A percentile compares a stretch with the other conserved stretches of the same genome.
Evolutionary conservation across 1,284 basidiomycete genomes (phyloP).

Genomic region (Pseudozyma sp.): DNA sequence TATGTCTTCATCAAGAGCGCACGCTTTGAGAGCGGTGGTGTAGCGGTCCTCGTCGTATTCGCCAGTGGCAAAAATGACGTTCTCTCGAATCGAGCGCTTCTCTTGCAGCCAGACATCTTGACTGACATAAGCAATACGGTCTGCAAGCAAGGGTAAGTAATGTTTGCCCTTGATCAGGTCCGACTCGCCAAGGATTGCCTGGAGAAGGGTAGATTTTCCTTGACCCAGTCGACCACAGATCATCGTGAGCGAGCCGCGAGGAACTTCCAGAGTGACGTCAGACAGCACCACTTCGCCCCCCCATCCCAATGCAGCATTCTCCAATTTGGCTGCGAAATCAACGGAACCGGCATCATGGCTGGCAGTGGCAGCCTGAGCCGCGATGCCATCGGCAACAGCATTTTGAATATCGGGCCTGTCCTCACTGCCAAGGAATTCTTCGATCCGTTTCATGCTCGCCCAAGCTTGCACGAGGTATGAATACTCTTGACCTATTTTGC

Average conservation of each 20-base stretch:
- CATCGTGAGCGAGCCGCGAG: conserved; percentile 46
- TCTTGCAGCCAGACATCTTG: conserved; percentile 63
- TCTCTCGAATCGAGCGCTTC: conserved; percentile 56
- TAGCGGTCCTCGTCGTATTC: conserved; percentile 57
- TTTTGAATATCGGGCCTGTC: conserved; percentile 28
- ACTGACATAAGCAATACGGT: conserved; percentile 57
- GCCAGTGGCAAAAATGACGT: conserved; percentile 60
- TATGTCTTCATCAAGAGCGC: conserved; percentile 59
- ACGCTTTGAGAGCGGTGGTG: conserved; percentile 49
- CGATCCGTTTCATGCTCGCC: conserved; percentile 55
- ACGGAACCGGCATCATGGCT: not conserved
- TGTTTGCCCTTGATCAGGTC: conserved; percentile 47
- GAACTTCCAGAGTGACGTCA: conserved; percentile 48
- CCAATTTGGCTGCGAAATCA: conserved; percentile 37
- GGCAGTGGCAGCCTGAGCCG: conserved; percentile 4
- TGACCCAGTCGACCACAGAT: conserved; percentile 61
- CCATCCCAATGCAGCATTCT: conserved; percentile 44
- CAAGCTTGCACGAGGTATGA: conserved; percentile 49
- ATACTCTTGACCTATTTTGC: conserved; percentile 58
- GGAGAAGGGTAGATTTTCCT: conserved; percentile 63
- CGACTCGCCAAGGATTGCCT: conserved; percentile 60
- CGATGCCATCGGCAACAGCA: conserved; percentile 11
- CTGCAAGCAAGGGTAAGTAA: conserved; percentile 28
- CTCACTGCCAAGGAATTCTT: conserved; percentile 46
- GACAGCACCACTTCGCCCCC: conserved; percentile 19